Evolutionary conservation across 345 rosid genomes (phyloP), one percentile per base, ranked within the genome.

Genomic region (Populus nigra): DNA sequence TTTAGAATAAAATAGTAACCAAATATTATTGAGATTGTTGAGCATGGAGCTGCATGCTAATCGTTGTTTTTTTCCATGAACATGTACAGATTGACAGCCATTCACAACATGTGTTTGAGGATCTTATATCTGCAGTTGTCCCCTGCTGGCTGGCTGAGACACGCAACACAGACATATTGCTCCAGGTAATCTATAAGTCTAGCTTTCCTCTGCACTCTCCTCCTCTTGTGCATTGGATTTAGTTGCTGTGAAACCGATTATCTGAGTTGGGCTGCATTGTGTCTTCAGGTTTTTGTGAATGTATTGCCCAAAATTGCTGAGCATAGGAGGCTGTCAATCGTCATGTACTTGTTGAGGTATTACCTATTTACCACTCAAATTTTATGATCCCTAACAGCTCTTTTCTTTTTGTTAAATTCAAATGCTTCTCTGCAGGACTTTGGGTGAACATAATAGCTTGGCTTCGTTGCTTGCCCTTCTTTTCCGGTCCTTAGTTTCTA

Each of bases 111-210:
- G 91, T 90, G 67, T 90, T 89, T 74, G 99, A 96, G 85, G 90
- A 83, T 73, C 89, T 96, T 83, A 80, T 93, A 81, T 89, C 99
- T 69, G 85, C 93, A 7, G 83, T 91, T 76, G 85, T 96, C 70
- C 99, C 98, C 16, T 88, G 85, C 77, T 96, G 98, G 99, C 87
- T 92, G 71, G 88, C 89, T 33, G 87, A 91, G 87, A 83, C 86
- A 22, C 81, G 84, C 33, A 75, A 89, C 61, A 73, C 80, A 49
- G 93, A 92, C 68, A 80, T 88, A 80, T 72, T 93, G 77, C 91
- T 96, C 75, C 88, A 89, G 98, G 99, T 96, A 84, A 73, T 73
- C 20, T 36, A 7, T 36, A 36, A 16, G 57, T n/a, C 65, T 73
- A 13, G 8, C 45, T 27, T 72, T 77, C 47, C 31, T 18, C 27